Base-by-base conservation (phyloP, 2,329 filamentous ascomycete species). In the Bimuria novae-zelandiae region DNA sequence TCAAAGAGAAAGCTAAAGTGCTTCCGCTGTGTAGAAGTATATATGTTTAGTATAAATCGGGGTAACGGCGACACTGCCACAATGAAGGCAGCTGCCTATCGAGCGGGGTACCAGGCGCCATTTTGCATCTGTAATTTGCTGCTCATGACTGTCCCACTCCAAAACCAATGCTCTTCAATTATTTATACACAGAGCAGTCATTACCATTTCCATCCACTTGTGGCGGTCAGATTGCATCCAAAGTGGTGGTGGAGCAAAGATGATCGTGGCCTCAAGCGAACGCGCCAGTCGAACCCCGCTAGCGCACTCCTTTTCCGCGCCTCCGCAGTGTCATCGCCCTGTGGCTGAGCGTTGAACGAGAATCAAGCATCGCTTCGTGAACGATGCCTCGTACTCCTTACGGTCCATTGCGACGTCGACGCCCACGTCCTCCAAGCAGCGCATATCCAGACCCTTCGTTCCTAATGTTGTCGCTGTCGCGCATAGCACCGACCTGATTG, bases 241-340 rank as follows among this genome's bases (percentile, higher is more conserved):
- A n/a, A n/a, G n/a, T n/a, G n/a, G 35, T 37, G 16, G n/a, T 4
- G n/a, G 10, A 14, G 14, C 35, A 21, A 4, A 21, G 10, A 37
- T 37, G 17, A 37, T 3, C n/a, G n/a, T n/a, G n/a, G n/a, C n/a
- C n/a, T n/a, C n/a, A n/a, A 7, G 35, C 35, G 17, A 16, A 19
- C 36, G 17, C 19, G 10, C 7, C 4, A 10, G 3, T 10, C 19
- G 17, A n/a, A n/a, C 6, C 40, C 8, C 17, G 21, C 30, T 46
- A 35, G 43, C 43, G 43, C 22, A 27, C 43, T 46, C 43, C 43
- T 46, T 36, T 46, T 35, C 43, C 30, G 30, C 43, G 25, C 30
- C 43, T 27, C 43, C 43, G 36, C 43, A n/a, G 5, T 19, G 43
- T 19, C 30, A 21, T 32, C 27, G 19, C 42, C 35, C 30, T 12